Conservation (phyloP, 148 eudicot species). For the Diospyros kaki region DNA sequence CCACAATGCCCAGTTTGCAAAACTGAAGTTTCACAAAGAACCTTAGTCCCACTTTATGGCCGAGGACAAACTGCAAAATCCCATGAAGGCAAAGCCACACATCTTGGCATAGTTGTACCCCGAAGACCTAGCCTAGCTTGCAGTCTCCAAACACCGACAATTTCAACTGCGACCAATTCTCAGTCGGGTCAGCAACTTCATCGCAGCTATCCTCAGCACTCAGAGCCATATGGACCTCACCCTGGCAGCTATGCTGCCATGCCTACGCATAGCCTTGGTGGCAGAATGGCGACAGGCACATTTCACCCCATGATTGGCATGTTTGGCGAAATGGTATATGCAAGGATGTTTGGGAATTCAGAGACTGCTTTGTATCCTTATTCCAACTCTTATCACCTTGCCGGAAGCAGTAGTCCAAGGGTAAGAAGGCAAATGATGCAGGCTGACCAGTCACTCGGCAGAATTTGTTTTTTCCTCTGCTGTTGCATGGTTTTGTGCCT, state of each 20-base stretch:
- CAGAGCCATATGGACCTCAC: constrained; percentile 14
- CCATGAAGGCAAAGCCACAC: constrained; percentile 20
- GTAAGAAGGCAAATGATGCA: constrained; percentile 46
- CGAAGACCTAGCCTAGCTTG: constrained; percentile 48
- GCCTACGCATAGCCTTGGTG: constrained; percentile 30
- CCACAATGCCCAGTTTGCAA: constrained; percentile 92
- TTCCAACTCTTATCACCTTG: constrained; percentile 40
- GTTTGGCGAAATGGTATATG: constrained; percentile 69
- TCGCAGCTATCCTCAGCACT: constrained; percentile 14
- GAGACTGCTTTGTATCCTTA: constrained; percentile 29
- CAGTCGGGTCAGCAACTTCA: constrained; percentile 27
- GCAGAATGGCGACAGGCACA: constrained; percentile 23
- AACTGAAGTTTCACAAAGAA: constrained; percentile 43
- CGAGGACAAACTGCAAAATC: constrained; percentile 39
- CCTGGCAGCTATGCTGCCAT: constrained; percentile 17
- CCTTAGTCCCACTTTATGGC: constrained; percentile 73
- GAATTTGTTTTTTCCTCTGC: constrained; percentile 57
- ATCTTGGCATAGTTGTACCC: constrained; percentile 38
- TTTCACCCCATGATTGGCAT: constrained; percentile 43
- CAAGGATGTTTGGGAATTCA: constrained; percentile 57
- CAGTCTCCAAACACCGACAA: constrained; percentile 17
- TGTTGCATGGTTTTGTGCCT: constrained; percentile 58
- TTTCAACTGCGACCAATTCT: constrained; percentile 13
- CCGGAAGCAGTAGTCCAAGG: constrained; percentile 32
- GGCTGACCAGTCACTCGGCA: constrained; percentile 51